Base-by-base conservation (phyloP, 1,139 yeast species). In the Saccharomycopsis phalli region DNA sequence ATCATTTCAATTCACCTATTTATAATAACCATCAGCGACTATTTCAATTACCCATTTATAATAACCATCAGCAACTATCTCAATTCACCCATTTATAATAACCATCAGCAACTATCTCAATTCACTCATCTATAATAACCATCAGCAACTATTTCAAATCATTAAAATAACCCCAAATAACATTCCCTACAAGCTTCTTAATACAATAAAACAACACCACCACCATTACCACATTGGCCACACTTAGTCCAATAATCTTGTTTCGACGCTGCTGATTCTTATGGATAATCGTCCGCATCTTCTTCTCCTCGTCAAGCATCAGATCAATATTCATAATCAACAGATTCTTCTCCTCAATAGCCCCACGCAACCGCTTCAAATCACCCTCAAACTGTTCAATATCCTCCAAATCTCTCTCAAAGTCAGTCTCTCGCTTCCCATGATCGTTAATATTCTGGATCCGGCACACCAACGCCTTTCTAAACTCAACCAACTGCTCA, bases 381-480 rank as follows among this genome's bases (percentile, higher is more conserved):
- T 22, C 14, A 3, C 26, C 28, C 13, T 38, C 41, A 11, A 38
- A 27, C 4, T 26, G 31, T n/a, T 20, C 31, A n/a, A 38, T 34
- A 3, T 38, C 37, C 10, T 23, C 18, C 6, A 38, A 31, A 16
- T 34, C 33, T 3, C 27, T 25, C 25, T 38, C 32, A 21, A 31
- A 23, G n/a, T 36, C 31, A 17, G 5, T 20, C 17, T 30, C 29
- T 17, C 13, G 19, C n/a, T 35, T 10, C 11, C 8, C n/a, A n/a
- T 29, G 22, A 14, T 11, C 8, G 8, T 40, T 37, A 4, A 37
- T 10, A 4, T 14, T n/a, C 16, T 37, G 44, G 14, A 40, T 40
- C 21, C 32, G 31, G 25, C 17, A 16, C 11, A 40, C 40, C 22
- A 40, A 22, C 10, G 14, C 4, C 21, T 40, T 40, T 16, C 30